Conservation (phyloP, 2,329 filamentous ascomycete species). For the Penicillium concentricum region DNA sequence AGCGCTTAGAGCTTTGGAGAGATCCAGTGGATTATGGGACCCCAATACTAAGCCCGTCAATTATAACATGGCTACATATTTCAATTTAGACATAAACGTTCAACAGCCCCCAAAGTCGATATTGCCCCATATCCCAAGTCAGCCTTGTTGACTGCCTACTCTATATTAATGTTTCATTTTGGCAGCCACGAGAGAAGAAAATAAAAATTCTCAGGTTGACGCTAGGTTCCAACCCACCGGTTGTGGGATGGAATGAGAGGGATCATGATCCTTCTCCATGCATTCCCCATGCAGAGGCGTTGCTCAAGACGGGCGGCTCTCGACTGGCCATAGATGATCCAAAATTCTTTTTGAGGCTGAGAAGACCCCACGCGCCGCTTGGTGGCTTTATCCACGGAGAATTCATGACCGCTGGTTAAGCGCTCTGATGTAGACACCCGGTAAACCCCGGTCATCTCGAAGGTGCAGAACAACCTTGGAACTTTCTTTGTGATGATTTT, state of each 20-base stretch:
- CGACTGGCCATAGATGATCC: constrained; percentile 17
- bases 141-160: constrained; percentile 4
- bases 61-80: neutral
- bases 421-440: constrained; percentile 17
- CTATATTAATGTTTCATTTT: neutral
- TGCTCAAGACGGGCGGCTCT: constrained; percentile 14
- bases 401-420: constrained; percentile 27
- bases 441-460: constrained; percentile 2
- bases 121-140: neutral
- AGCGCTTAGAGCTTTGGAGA: constrained; percentile 1
- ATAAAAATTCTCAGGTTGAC: neutral
- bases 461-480: constrained; percentile 4
- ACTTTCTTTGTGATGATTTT: constrained; percentile 11
- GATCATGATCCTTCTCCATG: neutral
- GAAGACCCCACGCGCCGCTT: constrained; percentile 17
- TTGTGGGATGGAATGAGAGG: neutral
- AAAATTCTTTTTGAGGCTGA: constrained; percentile 22
- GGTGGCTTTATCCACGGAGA: constrained; percentile 19
- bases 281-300: neutral
- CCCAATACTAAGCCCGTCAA: neutral
- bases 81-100: neutral
- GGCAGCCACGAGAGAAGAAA: neutral
- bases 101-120: neutral
- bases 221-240: neutral
- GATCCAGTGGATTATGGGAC: neutral